Evolutionary conservation across 1,284 basidiomycete genomes (phyloP).

Genomic region (Ustilago esculenta): DNA sequence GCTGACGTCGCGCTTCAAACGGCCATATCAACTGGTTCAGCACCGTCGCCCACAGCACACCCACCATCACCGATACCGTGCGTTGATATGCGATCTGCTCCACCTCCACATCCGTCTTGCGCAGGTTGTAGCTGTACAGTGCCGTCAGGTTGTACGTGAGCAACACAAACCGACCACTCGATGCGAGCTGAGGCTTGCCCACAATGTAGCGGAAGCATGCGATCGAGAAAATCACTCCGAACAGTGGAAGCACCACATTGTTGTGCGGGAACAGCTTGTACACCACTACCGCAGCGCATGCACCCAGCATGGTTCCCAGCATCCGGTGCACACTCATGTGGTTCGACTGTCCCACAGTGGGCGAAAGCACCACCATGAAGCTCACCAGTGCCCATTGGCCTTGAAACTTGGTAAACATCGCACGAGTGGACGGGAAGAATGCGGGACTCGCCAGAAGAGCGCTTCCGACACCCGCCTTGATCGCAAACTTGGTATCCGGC

Average conservation of each 20-base stretch:
- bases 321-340: conserved; percentile 62
- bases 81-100: conserved; percentile 79
- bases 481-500: conserved; percentile 83
- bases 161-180: conserved; percentile 60
- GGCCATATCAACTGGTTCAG: conserved; percentile 95
- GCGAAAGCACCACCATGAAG: conserved; percentile 70
- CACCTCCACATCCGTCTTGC: conserved; percentile 77
- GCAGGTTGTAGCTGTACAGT: conserved; percentile 76
- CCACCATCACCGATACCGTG: conserved; percentile 81
- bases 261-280: conserved; percentile 79
- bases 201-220: conserved; percentile 94
- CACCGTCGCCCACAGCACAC: conserved; percentile 87
- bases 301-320: conserved; percentile 72
- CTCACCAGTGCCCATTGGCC: conserved; percentile 96
- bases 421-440: conserved; percentile 81
- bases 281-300: conserved; percentile 76
- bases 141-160: conserved; percentile 85
- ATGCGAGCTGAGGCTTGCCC: conserved; percentile 70
- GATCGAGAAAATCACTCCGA: conserved; percentile 88
- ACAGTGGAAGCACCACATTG: conserved; percentile 78
- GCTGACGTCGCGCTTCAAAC: conserved; percentile 85
- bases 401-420: conserved; percentile 80
- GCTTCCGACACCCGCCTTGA: conserved; percentile 79
- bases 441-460: conserved; percentile 85
- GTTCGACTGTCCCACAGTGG: conserved; percentile 63